These are phyloP conservation scores for Forsythia viridissima DNA, from an alignment of 257 asterid species.

Conservation along the genomic window DNA sequence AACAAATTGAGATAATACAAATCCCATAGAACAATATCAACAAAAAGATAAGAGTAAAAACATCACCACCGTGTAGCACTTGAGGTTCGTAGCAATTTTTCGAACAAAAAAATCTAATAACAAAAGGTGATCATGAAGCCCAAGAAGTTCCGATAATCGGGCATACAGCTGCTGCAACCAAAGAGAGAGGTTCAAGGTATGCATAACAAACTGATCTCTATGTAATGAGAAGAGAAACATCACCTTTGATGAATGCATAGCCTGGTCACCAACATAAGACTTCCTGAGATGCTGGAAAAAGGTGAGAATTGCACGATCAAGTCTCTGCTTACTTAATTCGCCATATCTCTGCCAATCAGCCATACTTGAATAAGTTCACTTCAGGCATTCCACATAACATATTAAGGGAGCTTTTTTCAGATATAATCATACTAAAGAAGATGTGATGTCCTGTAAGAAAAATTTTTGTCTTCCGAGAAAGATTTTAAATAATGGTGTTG, in stretches of 20 bases:
- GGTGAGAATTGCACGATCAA: slow-evolving; percentile 90
- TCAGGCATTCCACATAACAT: slow-evolving; percentile 24
- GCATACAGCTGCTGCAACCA: slow-evolving; percentile 93
- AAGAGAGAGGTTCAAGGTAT: slow-evolving; percentile 33
- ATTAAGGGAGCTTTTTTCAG: slow-evolving; percentile 7
- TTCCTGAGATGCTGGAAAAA: slow-evolving; percentile 91
- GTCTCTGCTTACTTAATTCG: slow-evolving; percentile 88
- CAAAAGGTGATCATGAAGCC: slow-evolving; percentile 92
- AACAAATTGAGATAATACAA: slow-evolving; percentile 28
- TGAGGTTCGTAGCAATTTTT: slow-evolving; percentile 89
- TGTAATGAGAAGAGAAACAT: slow-evolving; percentile 15
- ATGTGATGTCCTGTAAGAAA: slow-evolving; percentile 1
- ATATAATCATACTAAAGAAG: slow-evolving; percentile 11
- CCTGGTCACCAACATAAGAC: slow-evolving; percentile 95
- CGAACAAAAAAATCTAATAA: slow-evolving; percentile 78
- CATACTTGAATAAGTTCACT: slow-evolving; percentile 23
- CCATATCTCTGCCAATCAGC: slow-evolving; percentile 73
- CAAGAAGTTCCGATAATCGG: slow-evolving; percentile 91
- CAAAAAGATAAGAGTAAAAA: slow-evolving; percentile 14
- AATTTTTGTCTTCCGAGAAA: slow-evolving; percentile 7
- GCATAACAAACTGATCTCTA: slow-evolving; percentile 19
- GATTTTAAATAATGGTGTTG: neutral
- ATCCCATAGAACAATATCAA: slow-evolving; percentile 18
- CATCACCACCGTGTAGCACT: slow-evolving; percentile 82
- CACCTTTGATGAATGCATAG: slow-evolving; percentile 99